phyloP scores from a whole-genome alignment of 2,329 filamentous ascomycete species.

The Aspergillus novoparasiticus region DNA sequence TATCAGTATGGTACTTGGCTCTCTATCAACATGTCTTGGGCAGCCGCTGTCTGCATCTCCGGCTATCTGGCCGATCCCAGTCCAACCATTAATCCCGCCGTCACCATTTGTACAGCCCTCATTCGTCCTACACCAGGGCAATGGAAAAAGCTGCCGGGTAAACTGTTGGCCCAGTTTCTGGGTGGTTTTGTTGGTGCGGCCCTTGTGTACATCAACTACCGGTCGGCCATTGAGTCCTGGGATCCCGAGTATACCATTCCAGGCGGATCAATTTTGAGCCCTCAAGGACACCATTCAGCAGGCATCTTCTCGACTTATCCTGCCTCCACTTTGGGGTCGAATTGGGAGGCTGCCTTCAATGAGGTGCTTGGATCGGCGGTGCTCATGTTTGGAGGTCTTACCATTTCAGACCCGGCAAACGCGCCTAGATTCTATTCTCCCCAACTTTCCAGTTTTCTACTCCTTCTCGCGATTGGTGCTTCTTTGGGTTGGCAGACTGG shows the following conservation, averaged over 20 bases:
- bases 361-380: constrained; percentile 31
- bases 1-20: constrained; percentile 38
- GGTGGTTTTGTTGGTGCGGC: constrained; percentile 35
- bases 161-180: constrained; percentile 31
- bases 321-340: constrained; percentile 26
- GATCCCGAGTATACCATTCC: constrained; percentile 35
- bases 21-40: constrained; percentile 38
- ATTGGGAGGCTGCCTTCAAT: constrained; percentile 36
- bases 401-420: constrained; percentile 31
- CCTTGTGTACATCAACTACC: constrained; percentile 34
- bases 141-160: constrained; percentile 32
- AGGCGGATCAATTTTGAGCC: constrained; percentile 32
- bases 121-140: constrained; percentile 31
- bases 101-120: constrained; percentile 28
- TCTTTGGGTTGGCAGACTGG: constrained; percentile 37
- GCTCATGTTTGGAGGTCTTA: constrained; percentile 33
- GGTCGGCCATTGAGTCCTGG: constrained; percentile 33
- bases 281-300: constrained; percentile 30
- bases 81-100: constrained; percentile 32
- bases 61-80: constrained; percentile 31
- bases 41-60: constrained; percentile 31
- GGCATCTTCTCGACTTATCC: constrained; percentile 35
- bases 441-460: constrained; percentile 30
- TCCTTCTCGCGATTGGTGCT: constrained; percentile 32
- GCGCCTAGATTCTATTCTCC: constrained; percentile 27